Evolutionary conservation across 2,329 filamentous ascomycete genomes (phyloP), one percentile per base, ranked within the genome.

Genomic region (Scedosporium dehoogii): DNA sequence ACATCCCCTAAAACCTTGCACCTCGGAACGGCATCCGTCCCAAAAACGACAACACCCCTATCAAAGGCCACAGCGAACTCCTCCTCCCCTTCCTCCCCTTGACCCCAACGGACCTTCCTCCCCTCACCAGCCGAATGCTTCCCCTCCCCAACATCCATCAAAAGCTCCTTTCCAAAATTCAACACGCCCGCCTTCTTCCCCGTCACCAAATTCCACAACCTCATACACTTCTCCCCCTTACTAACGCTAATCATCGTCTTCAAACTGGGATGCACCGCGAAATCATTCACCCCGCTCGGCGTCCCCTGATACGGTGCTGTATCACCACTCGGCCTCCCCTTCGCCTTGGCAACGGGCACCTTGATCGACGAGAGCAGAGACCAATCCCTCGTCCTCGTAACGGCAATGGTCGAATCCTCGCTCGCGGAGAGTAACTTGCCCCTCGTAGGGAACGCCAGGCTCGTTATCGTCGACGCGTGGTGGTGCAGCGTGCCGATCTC

Each of bases 231-330:
- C 77, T 99, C 94, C 66, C 92, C 92, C 69, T 88, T 91, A 67
- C 91, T 89, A 7, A 97, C 92, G 68, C 86, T 96, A 64, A 99
- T 85, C 90, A 97, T 96, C 59, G 99, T 79, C 77, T 97, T 97
- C 83, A 96, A 91, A 73, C 90, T 96, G 0, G 94, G 93, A 73
- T 99, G 94, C 27, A 99, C 89, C 2, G 93, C 91, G 73, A 99
- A 96, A 73, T 92, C 90, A 73, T 96, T 97, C 67, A 97, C 85
- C 18, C 94, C 94, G n/a, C 87, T 85, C 0, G 92, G 92, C 27
- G 89, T 85, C 58, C 86, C 89, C 18, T 91, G 92, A 10, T 88
- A 83, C 2, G 89, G 87, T 6, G 92, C 91, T 18, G 93, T 97
- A 73, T 97, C 93, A 64, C 93, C 93, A 68, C 87, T 93, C 9